phyloP scores from a whole-genome alignment of 1,284 basidiomycete genomes.

The Sphaerobolus stellatus region DNA sequence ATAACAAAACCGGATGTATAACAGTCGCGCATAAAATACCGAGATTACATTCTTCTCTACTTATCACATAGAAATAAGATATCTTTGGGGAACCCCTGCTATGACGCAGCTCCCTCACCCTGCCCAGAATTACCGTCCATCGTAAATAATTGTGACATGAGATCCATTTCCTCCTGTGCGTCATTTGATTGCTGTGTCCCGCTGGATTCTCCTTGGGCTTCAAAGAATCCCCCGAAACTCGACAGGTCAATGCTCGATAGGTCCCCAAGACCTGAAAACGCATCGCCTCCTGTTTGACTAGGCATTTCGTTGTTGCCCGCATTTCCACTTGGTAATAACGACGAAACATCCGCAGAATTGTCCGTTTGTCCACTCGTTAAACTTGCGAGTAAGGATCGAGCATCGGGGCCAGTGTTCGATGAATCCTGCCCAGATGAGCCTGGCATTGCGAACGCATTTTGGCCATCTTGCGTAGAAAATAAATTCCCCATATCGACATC shows the following conservation, averaged over 20 bases:
- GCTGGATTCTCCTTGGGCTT: neutral
- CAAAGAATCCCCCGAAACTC: conserved; percentile 20
- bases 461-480: conserved; percentile 15
- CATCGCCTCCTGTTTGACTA: neutral
- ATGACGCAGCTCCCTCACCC: too few relatives aligned
- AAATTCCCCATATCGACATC: conserved; percentile 12
- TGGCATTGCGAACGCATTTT: neutral
- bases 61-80: too few relatives aligned
- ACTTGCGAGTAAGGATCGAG: neutral
- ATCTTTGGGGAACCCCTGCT: too few relatives aligned
- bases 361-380: neutral
- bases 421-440: neutral
- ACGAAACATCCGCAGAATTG: neutral
- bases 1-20: too few relatives aligned
- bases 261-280: conserved; percentile 20
- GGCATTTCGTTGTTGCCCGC: neutral
- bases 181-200: neutral
- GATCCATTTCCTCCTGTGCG: conserved; percentile 6
- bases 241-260: conserved; percentile 45
- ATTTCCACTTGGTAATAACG: conserved; percentile 1
- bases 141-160: conserved; percentile 10
- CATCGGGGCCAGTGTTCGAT: neutral
- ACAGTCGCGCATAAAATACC: too few relatives aligned
- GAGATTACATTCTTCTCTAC: too few relatives aligned
- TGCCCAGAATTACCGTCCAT: conserved; percentile 7